Percentiles rank a stretch among this genome's conserved stretches.
Conservation (phyloP, 2,329 filamentous ascomycete genomes). For the Aplosporella prunicola region DNA sequence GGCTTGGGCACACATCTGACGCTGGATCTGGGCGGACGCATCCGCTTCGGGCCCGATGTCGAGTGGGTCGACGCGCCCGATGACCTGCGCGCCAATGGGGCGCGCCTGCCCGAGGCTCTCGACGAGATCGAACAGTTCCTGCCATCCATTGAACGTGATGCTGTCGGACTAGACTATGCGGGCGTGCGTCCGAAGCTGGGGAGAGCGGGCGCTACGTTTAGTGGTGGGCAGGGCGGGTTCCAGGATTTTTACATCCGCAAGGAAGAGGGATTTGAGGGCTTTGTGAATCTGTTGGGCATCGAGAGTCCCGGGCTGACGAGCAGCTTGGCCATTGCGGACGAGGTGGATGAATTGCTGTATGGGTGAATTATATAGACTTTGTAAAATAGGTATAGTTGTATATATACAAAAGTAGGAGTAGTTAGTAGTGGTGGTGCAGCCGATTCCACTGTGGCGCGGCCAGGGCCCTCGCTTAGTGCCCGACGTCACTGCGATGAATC, state of each 20-base stretch:
- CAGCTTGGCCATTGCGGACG: slow-evolving; percentile 72
- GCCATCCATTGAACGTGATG: slow-evolving; percentile 57
- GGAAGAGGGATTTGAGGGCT: slow-evolving; percentile 70
- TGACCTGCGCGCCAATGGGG: slow-evolving; percentile 59
- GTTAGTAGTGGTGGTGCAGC: too few species aligned
- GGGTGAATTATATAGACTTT: too few species aligned
- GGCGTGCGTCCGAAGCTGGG: slow-evolving; percentile 83
- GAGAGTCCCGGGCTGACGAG: slow-evolving; percentile 90
- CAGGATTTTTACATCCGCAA: slow-evolving; percentile 73
- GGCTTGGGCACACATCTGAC: slow-evolving; percentile 91
- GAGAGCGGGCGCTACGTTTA: slow-evolving; percentile 50
- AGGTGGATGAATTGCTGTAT: slow-evolving; percentile 53
- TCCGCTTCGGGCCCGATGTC: slow-evolving; percentile 90
- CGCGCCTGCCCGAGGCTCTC: slow-evolving; percentile 56
- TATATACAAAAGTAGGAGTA: background rate
- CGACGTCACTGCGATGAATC: too few species aligned
- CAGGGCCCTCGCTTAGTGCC: too few species aligned
- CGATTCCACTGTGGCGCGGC: too few species aligned
- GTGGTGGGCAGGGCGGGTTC: slow-evolving; percentile 50
- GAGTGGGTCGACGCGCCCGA: slow-evolving; percentile 73
- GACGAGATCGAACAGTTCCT: slow-evolving; percentile 70
- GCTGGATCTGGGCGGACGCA: slow-evolving; percentile 71
- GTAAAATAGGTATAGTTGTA: background rate
- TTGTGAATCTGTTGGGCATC: slow-evolving; percentile 84
- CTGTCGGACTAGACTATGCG: slow-evolving; percentile 73